phyloP scores from a whole-genome alignment of 805 yeast genomes.

The Kodamaea fukazawae region DNA sequence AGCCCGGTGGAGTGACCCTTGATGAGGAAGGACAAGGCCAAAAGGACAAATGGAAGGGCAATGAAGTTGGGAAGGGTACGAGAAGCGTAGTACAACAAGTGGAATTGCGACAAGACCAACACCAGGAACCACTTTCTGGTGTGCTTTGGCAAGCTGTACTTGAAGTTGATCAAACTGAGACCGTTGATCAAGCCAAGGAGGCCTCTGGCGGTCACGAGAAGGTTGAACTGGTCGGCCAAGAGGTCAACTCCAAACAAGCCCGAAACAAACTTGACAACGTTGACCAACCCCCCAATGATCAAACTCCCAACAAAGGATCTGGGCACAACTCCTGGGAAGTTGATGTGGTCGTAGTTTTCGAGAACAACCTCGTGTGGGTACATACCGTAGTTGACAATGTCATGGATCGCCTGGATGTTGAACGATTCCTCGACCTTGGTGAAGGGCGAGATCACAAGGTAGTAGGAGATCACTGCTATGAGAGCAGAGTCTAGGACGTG shows the following conservation, averaged over 20 bases:
- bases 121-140: slow-evolving; percentile 52
- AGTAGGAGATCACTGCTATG: slow-evolving; percentile 45
- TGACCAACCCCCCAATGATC: slow-evolving; percentile 46
- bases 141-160: slow-evolving; percentile 31
- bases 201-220: slow-evolving; percentile 52
- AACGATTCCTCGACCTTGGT: slow-evolving; percentile 96
- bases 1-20: slow-evolving; percentile 49
- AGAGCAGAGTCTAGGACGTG: slow-evolving; percentile 18
- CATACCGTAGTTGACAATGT: slow-evolving; percentile 63
- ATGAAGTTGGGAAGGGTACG: slow-evolving; percentile 87
- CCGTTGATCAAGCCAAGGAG: slow-evolving; percentile 64
- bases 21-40: slow-evolving; percentile 51
- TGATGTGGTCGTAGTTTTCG: slow-evolving; percentile 63
- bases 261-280: slow-evolving; percentile 26
- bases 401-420: slow-evolving; percentile 86
- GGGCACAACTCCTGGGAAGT: slow-evolving; percentile 88
- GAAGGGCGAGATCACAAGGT: slow-evolving; percentile 64
- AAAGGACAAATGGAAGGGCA: slow-evolving; percentile 69
- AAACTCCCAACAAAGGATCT: slow-evolving; percentile 77
- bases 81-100: slow-evolving; percentile 73
- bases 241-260: slow-evolving; percentile 21
- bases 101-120: slow-evolving; percentile 70
- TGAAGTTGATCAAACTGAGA: slow-evolving; percentile 48
- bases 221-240: slow-evolving; percentile 27
- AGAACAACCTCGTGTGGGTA: slow-evolving; percentile 26